These are phyloP conservation scores for Sphenostylis stenocarpa DNA, from an alignment of 306 rosid genomes.

Conservation along the genomic window DNA sequence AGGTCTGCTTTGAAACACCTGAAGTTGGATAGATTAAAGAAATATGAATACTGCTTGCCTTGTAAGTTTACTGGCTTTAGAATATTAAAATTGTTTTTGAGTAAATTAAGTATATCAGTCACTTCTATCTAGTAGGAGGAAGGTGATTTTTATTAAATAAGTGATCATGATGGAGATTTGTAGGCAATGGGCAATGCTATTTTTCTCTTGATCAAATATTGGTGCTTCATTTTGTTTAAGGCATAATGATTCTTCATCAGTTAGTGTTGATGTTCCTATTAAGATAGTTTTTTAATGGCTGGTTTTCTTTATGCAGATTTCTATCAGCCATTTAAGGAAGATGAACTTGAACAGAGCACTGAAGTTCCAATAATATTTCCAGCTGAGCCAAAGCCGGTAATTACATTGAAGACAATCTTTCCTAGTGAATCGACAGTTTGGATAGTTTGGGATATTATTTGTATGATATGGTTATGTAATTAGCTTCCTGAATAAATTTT, in stretches of 20 bases:
- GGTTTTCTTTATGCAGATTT: conserved; percentile 56
- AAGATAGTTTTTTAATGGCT: conserved; percentile 5
- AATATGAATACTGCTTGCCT: conserved; percentile 85
- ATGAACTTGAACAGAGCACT: conserved; percentile 81
- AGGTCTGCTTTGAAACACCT: conserved; percentile 87
- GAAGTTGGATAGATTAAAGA: conserved; percentile 82
- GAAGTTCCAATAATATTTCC: conserved; percentile 83
- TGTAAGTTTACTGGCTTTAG: conserved; percentile 52
- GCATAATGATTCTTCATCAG: not conserved
- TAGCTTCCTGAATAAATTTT: not conserved
- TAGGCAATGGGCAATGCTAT: not conserved
- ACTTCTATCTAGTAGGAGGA: not conserved
- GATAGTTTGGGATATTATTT: not conserved
- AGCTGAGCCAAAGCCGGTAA: conserved; percentile 74
- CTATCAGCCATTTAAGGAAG: conserved; percentile 85
- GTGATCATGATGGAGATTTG: not conserved
- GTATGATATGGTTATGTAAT: not conserved
- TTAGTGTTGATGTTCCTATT: conserved; percentile 5
- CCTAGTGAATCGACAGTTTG: not conserved
- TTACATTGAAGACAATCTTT: not conserved
- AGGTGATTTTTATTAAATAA: conserved; percentile 5
- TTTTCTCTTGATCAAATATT: not conserved
- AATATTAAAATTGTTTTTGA: not conserved
- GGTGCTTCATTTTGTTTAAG: conserved; percentile 7
- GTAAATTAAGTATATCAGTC: not conserved